Conservation (phyloP, 441 rosid species). For the Bruguiera hainesii region DNA sequence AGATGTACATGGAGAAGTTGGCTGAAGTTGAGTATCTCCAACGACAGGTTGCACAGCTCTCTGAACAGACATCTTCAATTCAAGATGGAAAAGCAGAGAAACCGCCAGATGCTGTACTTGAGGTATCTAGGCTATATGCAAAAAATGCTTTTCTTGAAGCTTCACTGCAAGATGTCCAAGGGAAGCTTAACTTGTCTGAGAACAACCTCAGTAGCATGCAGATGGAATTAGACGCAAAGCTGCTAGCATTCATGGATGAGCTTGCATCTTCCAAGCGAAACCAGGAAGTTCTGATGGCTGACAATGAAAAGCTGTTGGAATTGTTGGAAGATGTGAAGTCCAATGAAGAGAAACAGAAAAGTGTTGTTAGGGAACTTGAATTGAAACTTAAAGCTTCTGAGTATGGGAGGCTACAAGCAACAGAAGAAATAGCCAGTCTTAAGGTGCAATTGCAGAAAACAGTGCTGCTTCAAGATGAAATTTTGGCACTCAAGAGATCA, state of each 20-base stretch:
- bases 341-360: constrained; percentile 49
- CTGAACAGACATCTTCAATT: constrained; percentile 38
- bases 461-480: constrained; percentile 41
- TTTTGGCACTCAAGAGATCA: constrained; percentile 36
- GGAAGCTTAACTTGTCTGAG: constrained; percentile 36
- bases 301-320: constrained; percentile 45
- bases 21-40: constrained; percentile 47
- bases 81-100: constrained; percentile 37
- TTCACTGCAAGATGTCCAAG: constrained; percentile 40
- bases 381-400: constrained; percentile 50
- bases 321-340: constrained; percentile 48
- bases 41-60: constrained; percentile 40
- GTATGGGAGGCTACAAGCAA: constrained; percentile 41
- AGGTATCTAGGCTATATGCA: constrained; percentile 42
- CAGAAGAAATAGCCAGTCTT: constrained; percentile 46
- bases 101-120: constrained; percentile 42
- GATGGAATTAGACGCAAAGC: constrained; percentile 36
- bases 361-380: constrained; percentile 42
- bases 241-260: constrained; percentile 33
- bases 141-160: constrained; percentile 45
- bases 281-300: constrained; percentile 46
- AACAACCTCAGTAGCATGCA: constrained; percentile 28
- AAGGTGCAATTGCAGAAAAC: constrained; percentile 43
- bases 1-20: constrained; percentile 43
- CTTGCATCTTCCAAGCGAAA: constrained; percentile 45